Percentiles rank a stretch among this genome's conserved stretches.
phyloP scores from a whole-genome alignment of 2,329 filamentous ascomycete genomes.

The Cytospora schulzeri region DNA sequence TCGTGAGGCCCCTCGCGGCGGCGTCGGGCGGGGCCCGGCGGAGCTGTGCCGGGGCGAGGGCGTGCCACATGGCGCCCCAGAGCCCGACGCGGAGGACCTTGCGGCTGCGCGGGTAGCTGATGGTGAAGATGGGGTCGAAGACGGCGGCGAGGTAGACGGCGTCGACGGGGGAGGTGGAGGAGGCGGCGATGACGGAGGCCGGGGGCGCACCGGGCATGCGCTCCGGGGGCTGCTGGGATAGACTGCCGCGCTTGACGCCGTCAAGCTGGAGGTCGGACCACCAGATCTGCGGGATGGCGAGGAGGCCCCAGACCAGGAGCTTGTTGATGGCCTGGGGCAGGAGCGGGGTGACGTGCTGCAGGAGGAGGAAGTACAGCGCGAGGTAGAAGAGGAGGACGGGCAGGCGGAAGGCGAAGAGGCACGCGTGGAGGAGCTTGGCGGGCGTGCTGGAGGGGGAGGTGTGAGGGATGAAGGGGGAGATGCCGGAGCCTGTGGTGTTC shows the following conservation, averaged over 20 bases:
- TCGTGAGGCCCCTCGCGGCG: constrained; percentile 53
- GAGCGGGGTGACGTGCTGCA: constrained; percentile 74
- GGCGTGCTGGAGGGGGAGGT: constrained; percentile 65
- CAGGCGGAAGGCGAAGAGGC: constrained; percentile 80
- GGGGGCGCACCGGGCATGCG: constrained; percentile 69
- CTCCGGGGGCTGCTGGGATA: constrained; percentile 71
- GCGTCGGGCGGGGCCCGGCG: constrained; percentile 42
- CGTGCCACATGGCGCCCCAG: constrained; percentile 71
- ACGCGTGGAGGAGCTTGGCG: constrained; percentile 64
- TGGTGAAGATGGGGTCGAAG: constrained; percentile 93
- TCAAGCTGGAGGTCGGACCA: constrained; percentile 99
- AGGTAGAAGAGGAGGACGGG: constrained; percentile 73
- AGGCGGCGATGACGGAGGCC: constrained; percentile 82
- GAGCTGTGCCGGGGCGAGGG: constrained; percentile 63
- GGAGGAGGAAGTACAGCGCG: constrained; percentile 73
- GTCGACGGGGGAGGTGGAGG: constrained; percentile 91
- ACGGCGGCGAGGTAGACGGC: constrained; percentile 92
- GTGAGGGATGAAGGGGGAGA: constrained; percentile 91
- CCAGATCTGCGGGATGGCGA: constrained; percentile 91
- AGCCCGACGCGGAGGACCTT: constrained; percentile 78
- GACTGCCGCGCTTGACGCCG: constrained; percentile 87
- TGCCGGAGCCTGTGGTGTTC: constrained; percentile 75
- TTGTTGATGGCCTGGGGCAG: constrained; percentile 68
- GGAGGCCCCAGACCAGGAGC: constrained; percentile 81
- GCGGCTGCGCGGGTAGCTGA: constrained; percentile 74